Evolutionary conservation across 1,284 basidiomycete species (phyloP).

Genomic region (Vanrija pseudolonga): DNA sequence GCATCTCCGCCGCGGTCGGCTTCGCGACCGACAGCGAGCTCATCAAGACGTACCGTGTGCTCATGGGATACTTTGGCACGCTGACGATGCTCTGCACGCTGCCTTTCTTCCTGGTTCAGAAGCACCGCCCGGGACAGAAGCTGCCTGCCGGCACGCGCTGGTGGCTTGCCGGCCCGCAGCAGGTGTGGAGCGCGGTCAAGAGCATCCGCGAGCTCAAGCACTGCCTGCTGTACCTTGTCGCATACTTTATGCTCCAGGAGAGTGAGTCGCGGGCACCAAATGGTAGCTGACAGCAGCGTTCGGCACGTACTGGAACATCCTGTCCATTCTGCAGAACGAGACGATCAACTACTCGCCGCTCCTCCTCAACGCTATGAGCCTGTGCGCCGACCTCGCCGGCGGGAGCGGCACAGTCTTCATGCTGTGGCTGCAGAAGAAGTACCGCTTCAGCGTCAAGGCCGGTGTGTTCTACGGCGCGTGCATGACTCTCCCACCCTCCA

Average conservation of each 20-base stretch:
- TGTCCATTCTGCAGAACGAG: conserved; percentile 15
- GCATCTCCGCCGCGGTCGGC: conserved; percentile 9
- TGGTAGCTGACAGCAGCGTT: not conserved
- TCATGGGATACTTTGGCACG: conserved; percentile 11
- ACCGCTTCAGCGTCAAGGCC: conserved; percentile 7
- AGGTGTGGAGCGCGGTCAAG: conserved; percentile 13
- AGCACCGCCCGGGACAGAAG: conserved; percentile 16
- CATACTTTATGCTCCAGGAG: conserved; percentile 13
- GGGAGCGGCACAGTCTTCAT: conserved; percentile 10
- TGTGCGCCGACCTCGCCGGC: conserved; percentile 7
- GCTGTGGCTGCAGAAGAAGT: conserved; percentile 9
- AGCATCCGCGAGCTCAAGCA: conserved; percentile 10
- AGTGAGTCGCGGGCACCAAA: not conserved
- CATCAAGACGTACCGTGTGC: conserved; percentile 3
- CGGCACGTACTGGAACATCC: conserved; percentile 9
- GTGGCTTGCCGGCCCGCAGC: conserved; percentile 11
- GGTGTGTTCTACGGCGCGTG: not conserved
- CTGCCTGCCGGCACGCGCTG: conserved; percentile 4
- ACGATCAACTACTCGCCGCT: conserved; percentile 13
- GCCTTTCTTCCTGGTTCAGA: conserved; percentile 10
- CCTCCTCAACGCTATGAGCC: conserved; percentile 5
- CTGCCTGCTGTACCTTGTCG: conserved; percentile 11
- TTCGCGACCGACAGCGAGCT: not conserved
- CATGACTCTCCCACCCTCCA: not conserved
- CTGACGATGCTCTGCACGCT: conserved; percentile 5